These are phyloP conservation scores for Lepidium didymum DNA, from an alignment of 345 rosid genomes.

Conservation along the genomic window DNA sequence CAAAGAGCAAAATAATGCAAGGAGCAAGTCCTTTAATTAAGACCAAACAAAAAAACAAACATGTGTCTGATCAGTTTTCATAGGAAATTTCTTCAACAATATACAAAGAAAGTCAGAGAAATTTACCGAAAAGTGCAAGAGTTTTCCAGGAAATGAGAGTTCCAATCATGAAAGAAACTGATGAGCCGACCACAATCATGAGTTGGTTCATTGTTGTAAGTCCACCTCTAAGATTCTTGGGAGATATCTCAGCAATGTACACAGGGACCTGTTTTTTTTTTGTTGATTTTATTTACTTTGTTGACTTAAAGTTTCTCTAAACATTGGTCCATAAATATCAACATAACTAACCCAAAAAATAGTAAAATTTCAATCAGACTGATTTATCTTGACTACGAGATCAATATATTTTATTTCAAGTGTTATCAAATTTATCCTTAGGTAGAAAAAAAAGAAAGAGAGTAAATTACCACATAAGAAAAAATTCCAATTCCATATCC, in stretches of 20 bases:
- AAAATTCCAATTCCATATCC: slow-evolving; percentile 90
- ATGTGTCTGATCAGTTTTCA: slow-evolving; percentile 9
- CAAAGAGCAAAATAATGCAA: slow-evolving; percentile 59
- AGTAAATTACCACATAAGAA: slow-evolving; percentile 70
- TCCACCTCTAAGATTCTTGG: slow-evolving; percentile 83
- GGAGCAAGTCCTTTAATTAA: slow-evolving; percentile 53
- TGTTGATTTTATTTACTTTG: neutral
- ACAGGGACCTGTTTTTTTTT: slow-evolving; percentile 56
- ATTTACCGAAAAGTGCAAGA: slow-evolving; percentile 70
- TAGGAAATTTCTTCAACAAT: neutral
- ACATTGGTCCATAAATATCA: neutral
- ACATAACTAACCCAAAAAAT: neutral
- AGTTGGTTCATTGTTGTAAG: slow-evolving; percentile 85
- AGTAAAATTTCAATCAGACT: neutral
- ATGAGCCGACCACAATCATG: slow-evolving; percentile 68
- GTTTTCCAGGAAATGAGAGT: slow-evolving; percentile 65
- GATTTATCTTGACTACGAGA: neutral
- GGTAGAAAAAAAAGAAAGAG: neutral
- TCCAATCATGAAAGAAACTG: slow-evolving; percentile 59
- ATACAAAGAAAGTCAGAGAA: neutral
- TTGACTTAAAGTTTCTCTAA: neutral
- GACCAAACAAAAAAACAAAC: slow-evolving; percentile 10
- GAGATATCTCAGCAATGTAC: slow-evolving; percentile 86
- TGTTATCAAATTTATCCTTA: neutral
- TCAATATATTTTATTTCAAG: neutral